A percentile compares a stretch with the other conserved stretches of the same genome.
Conservation (phyloP, 1,284 basidiomycete genomes). For the Acaromyces ingoldii region DNA sequence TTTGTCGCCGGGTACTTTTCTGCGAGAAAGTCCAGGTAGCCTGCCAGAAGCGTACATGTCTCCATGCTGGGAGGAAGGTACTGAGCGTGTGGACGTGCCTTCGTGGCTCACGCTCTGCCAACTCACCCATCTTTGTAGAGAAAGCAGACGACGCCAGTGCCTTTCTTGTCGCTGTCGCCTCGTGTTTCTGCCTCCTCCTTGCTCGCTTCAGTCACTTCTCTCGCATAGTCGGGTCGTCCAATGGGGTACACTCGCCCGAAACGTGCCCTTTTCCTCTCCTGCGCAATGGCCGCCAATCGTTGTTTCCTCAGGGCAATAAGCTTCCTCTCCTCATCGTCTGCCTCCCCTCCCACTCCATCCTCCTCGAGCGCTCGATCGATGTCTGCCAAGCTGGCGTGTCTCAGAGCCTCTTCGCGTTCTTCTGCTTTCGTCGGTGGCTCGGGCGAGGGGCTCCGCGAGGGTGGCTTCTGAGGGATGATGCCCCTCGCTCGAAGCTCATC, state of each 20-base stretch:
- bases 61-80: constrained; percentile 23
- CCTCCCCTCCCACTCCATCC: constrained; percentile 11
- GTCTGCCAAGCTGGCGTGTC: constrained; percentile 31
- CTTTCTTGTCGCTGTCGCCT: constrained; percentile 54
- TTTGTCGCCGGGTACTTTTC: constrained; percentile 81
- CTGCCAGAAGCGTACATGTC: constrained; percentile 66
- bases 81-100: neutral
- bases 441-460: constrained; percentile 46
- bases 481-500: constrained; percentile 46
- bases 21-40: constrained; percentile 70
- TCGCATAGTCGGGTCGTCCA: constrained; percentile 83
- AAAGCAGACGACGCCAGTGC: constrained; percentile 81
- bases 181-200: constrained; percentile 54
- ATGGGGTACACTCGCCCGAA: constrained; percentile 85
- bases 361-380: constrained; percentile 37
- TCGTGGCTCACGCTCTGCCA: neutral
- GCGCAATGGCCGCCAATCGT: constrained; percentile 65
- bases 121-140: constrained; percentile 78
- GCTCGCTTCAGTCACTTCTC: constrained; percentile 91
- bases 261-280: constrained; percentile 62
- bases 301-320: constrained; percentile 67
- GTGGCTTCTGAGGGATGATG: constrained; percentile 46
- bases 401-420: constrained; percentile 20
- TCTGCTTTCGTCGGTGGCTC: constrained; percentile 32
- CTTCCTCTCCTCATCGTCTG: constrained; percentile 65